Base-by-base conservation (phyloP, 2,329 filamentous ascomycete genomes). In the Samsoniella hepiali region DNA sequence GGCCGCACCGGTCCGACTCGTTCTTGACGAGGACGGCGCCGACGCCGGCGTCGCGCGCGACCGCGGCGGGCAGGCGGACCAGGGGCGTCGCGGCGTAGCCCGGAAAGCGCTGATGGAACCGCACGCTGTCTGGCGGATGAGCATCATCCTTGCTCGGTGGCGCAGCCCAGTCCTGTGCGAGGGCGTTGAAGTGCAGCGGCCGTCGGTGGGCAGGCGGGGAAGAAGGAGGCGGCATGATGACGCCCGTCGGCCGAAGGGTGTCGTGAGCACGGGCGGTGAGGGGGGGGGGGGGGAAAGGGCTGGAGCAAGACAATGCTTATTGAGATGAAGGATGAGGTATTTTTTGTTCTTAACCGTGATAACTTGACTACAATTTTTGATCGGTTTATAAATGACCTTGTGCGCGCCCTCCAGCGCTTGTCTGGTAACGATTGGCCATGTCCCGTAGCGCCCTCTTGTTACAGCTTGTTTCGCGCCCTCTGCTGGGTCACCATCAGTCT, bases 51-150 rank as follows among this genome's bases (percentile, higher is more conserved):
- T 86, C 79, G 2, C 75, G 67, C 0, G 88, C 88, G 1, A 90
- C 64, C 0, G 74, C 69, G 0, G 74, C 69, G 0, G 80, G 77
- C 0, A 91, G 75, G 1, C 77, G 65, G 29, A 69, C 62, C 1
- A 91, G 77, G 5, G 90, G 83, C 60, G 76, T 78, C 34, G 84
- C 86, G 72, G 94, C 90, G 68, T 93, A 85, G 70, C 94, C 94
- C 66, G 93, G 70, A 44, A 87, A 80, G 3, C 93, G 78, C 5
- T 80, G 76, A 0, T 75, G 74, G 11, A 91, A 75, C 0, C 83
- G 83, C 0, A 92, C 73, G 15, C 87, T 79, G 2, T 76, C 67
- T 0, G 89, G 88, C 1, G 91, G 66, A 0, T 74, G 68, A 22
- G 22, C 22, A 22, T 22, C 22, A 22, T 22, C 22, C 0, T 80